Evolutionary conservation across 2,329 filamentous ascomycete genomes (phyloP), one percentile per base, ranked within the genome.

Genomic region (Aspergillus spinulosporus): DNA sequence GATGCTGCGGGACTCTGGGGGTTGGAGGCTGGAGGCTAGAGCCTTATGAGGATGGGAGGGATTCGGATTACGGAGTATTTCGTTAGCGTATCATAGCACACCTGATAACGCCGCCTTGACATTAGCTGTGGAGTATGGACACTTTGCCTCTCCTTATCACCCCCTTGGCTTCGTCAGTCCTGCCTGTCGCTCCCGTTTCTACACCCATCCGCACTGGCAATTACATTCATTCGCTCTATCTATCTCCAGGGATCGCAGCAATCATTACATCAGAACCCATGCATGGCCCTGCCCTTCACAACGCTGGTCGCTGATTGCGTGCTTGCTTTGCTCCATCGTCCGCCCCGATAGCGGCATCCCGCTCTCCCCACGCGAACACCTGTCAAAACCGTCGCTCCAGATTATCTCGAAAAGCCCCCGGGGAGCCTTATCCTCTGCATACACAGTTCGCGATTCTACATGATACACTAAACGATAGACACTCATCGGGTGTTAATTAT

Each of bases 101-200:
- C 26, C 44, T 28, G 48, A 50, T 50, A 50, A 50, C 39, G 34
- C n/a, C n/a, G n/a, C n/a, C 46, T 34, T 14, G 34, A 29, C 37
- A 11, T 42, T 50, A 50, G 42, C 48, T 50, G 48, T 37, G 43
- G 43, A 28, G 34, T 37, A 9, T 12, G 47, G 47, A 39, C 50
- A 53, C 43, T 47, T 47, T 53, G 50, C 42, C 50, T 52, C 46
- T 52, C 43, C 50, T 46, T 46, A 46, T 52, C 43, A 40, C 34
- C 49, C 49, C 15, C 37, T 34, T 21, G 21, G 21, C 36, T 43
- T 47, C 43, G n/a, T 47, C 45, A 14, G 28, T 15, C 26, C 43
- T 45, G 43, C 47, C 43, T 53, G 32, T 53, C 43, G 43, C 34
- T 47, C 36, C 43, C 15, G 12, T 15, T 14, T 28, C 47, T 49